phyloP scores from a whole-genome alignment of 1,139 yeast genomes.

The Kodamaea fungicola region DNA sequence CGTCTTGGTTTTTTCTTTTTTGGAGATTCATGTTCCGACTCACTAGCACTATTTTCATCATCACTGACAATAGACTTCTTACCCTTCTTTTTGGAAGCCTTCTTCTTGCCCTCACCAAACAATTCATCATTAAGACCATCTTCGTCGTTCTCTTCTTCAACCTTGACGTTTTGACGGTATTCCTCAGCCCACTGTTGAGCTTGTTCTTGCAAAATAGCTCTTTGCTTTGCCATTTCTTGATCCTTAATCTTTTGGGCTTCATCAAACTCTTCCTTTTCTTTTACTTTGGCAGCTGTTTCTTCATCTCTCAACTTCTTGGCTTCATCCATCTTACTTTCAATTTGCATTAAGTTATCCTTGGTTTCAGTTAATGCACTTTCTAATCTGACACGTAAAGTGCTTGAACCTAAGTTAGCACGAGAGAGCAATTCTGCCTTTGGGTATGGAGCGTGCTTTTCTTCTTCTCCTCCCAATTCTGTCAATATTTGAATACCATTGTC shows the following conservation, averaged over 20 bases:
- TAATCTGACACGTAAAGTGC: constrained; percentile 69
- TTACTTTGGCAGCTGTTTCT: constrained; percentile 44
- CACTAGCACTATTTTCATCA: constrained; percentile 21
- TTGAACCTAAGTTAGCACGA: constrained; percentile 80
- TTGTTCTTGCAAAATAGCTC: constrained; percentile 71
- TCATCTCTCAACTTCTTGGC: constrained; percentile 67
- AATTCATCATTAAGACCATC: constrained; percentile 30
- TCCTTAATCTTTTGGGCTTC: constrained; percentile 43
- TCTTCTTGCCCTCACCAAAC: constrained; percentile 25
- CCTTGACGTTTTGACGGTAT: constrained; percentile 33
- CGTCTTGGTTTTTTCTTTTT: constrained; percentile 15
- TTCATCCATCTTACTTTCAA: constrained; percentile 61
- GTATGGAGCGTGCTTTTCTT: constrained; percentile 63
- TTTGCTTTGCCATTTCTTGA: constrained; percentile 61
- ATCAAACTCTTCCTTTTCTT: constrained; percentile 36
- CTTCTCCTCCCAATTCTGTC: constrained; percentile 53
- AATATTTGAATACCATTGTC: constrained; percentile 61
- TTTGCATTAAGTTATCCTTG: constrained; percentile 56
- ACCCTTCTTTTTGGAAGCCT: constrained; percentile 18
- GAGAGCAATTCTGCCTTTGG: constrained; percentile 76
- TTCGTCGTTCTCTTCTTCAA: constrained; percentile 34
- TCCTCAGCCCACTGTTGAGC: constrained; percentile 80
- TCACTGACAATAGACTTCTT: constrained; percentile 18
- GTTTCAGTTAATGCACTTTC: constrained; percentile 73
- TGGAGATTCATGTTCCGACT: constrained; percentile 15